Evolutionary conservation across 768 basidiomycete genomes (phyloP), one percentile per base, ranked within the genome.

Genomic region (Lepiota venenata): DNA sequence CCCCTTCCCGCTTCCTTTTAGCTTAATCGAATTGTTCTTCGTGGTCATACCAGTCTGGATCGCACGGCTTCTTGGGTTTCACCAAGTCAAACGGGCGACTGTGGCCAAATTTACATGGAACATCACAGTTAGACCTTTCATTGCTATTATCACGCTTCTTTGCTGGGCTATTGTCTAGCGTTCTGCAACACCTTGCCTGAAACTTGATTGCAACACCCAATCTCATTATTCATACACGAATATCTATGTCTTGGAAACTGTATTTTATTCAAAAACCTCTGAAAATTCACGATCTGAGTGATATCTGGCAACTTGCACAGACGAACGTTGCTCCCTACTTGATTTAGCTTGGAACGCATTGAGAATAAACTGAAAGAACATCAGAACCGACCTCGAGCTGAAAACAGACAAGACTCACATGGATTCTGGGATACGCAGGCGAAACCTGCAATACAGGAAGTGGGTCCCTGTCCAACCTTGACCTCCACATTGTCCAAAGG

Each of bases 1-100:
- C 52, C 63, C 60, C 44, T 84, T 81, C 57, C 80, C 80, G 2
- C 69, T 79, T 4, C 82, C 81, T 0, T 71, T 83, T 63, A 83
- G 80, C 63, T 51, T 84, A 44, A 29, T 81, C 3, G 47, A 52
- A 35, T 4, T 56, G 18, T 12, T 52, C 16, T 32, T 61, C 14
- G 45, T 61, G 15, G 22, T 32, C 1, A 48, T 48, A 25, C 53
- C 53, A 4, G 29, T 48, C 21, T 15, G 20, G 39, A 42, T 42
- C 14, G 29, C 48, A 21, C 46, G 29, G 18, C 18, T 35, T 22
- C n/a, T 48, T 41, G 37, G 53, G 9, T 20, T 42, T 36, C 32
- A 25, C n/a, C 53, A 43, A 7, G n/a, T 42, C 20, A 36, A 36
- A 41, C 53, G 53, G 14, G 39, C 12, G 3, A 16, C 39, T 9